These are phyloP conservation scores for Zychaea mexicana DNA, from an alignment of 371 early-diverging fungal species.

Conservation along the genomic window DNA sequence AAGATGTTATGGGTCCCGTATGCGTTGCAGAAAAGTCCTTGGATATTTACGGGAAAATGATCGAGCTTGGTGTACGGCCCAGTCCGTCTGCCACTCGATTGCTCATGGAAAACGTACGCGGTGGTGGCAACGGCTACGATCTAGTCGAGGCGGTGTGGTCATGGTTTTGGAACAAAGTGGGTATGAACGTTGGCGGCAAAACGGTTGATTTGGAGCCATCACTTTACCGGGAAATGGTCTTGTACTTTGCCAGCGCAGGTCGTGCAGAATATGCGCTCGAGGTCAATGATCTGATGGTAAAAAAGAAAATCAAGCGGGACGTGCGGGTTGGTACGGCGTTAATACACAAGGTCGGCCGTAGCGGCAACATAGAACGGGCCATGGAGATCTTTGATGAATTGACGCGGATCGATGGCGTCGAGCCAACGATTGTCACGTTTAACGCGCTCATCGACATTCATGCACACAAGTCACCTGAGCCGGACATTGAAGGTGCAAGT, in stretches of 20 bases:
- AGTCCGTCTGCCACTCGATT: conserved; percentile 14
- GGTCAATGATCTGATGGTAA: conserved; percentile 43
- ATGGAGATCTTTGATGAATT: conserved; percentile 41
- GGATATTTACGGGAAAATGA: conserved; percentile 35
- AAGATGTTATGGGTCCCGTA: conserved; percentile 15
- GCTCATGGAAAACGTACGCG: conserved; percentile 30
- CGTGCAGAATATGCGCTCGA: conserved; percentile 40
- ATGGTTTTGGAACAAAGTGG: conserved; percentile 40
- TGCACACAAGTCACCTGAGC: conserved; percentile 38
- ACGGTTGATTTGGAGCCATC: conserved; percentile 23
- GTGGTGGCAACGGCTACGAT: conserved; percentile 17
- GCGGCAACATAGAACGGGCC: conserved; percentile 32
- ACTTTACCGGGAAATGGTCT: conserved; percentile 33
- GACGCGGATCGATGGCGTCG: conserved; percentile 16
- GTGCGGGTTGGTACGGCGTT: conserved; percentile 38
- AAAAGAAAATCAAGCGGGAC: conserved; percentile 30
- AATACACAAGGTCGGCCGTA: conserved; percentile 51
- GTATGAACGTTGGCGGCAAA: conserved; percentile 24
- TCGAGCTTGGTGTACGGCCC: conserved; percentile 28
- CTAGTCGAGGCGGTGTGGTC: conserved; percentile 33
- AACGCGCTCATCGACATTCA: conserved; percentile 54
- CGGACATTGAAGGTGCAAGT: conserved; percentile 34
- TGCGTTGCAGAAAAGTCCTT: conserved; percentile 30
- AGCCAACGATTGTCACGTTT: conserved; percentile 43
- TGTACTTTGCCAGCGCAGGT: conserved; percentile 44